Percentiles rank a stretch among this genome's conserved stretches.
Conservation (phyloP, 352 stramenopile species). For the Phytophthora pisi region DNA sequence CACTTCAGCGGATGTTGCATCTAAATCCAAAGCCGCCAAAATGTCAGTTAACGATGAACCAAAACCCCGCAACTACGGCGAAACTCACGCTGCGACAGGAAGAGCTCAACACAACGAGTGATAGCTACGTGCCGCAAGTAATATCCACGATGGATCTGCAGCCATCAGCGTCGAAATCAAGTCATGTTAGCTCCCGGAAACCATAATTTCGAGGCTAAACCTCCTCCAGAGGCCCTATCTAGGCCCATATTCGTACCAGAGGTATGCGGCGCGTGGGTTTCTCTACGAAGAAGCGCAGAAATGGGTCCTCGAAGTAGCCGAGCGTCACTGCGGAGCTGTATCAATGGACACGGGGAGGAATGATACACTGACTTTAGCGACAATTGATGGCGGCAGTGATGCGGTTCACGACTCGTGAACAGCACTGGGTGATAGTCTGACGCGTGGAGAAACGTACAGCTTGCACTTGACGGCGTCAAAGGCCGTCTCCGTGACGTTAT, state of each 20-base stretch:
- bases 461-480: slow-evolving; percentile 82
- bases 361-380: slow-evolving; percentile 28
- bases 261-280: slow-evolving; percentile 73
- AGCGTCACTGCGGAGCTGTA: slow-evolving; percentile 63
- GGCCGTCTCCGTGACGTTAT: slow-evolving; percentile 81
- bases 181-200: neutral
- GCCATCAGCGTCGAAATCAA: neutral
- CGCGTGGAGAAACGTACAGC: slow-evolving; percentile 40
- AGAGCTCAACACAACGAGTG: slow-evolving; percentile 54
- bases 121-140: slow-evolving; percentile 73
- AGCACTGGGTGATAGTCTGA: neutral
- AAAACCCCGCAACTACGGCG: neutral
- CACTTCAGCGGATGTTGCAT: slow-evolving; percentile 26
- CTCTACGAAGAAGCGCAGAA: slow-evolving; percentile 61
- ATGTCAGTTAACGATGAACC: slow-evolving; percentile 7
- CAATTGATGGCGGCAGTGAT: slow-evolving; percentile 9
- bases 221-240: neutral
- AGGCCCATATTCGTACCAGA: slow-evolving; percentile 39
- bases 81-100: slow-evolving; percentile 45
- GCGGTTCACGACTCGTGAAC: neutral
- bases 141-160: slow-evolving; percentile 80
- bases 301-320: slow-evolving; percentile 67
- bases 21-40: slow-evolving; percentile 13
- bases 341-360: neutral
- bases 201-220: neutral